These are phyloP conservation scores for Filosporella fistucella DNA, from an alignment of 495 filamentous ascomycete species.

Conservation along the genomic window DNA sequence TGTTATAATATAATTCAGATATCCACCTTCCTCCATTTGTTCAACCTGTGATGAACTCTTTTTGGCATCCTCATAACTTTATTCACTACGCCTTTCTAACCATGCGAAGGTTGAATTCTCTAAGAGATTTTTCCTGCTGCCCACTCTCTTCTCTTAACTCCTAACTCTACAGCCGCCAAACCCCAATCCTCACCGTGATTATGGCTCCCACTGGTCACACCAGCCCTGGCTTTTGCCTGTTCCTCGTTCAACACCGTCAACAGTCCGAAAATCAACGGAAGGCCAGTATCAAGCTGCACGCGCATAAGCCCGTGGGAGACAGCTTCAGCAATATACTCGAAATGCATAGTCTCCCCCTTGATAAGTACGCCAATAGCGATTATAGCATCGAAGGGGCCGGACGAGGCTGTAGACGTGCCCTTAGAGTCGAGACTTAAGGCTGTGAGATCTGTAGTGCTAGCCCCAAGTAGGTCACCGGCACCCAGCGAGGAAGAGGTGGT, in stretches of 20 bases:
- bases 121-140: constrained; percentile 53
- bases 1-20: constrained; percentile 24
- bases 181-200: constrained; percentile 92
- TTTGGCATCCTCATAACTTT: background rate
- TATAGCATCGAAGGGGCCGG: constrained; percentile 73
- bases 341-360: constrained; percentile 98
- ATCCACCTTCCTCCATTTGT: background rate
- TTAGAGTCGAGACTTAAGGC: constrained; percentile 6
- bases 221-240: constrained; percentile 83
- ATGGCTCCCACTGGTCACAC: constrained; percentile 59
- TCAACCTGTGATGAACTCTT: background rate
- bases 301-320: constrained; percentile 91
- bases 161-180: constrained; percentile 68
- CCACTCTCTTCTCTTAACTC: constrained; percentile 64
- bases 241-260: constrained; percentile 86
- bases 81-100: background rate
- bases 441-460: constrained; percentile 58
- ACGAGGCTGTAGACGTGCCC: constrained; percentile 9
- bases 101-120: background rate
- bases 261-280: constrained; percentile 89
- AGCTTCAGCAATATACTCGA: constrained; percentile 62
- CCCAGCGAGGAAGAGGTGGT: constrained; percentile 49
- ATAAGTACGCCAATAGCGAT: constrained; percentile 95
- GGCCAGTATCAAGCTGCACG: constrained; percentile 79
- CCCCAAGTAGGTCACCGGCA: constrained; percentile 78